Conservation (phyloP, 768 basidiomycete genomes). For the Hemileccinum impolitum region DNA sequence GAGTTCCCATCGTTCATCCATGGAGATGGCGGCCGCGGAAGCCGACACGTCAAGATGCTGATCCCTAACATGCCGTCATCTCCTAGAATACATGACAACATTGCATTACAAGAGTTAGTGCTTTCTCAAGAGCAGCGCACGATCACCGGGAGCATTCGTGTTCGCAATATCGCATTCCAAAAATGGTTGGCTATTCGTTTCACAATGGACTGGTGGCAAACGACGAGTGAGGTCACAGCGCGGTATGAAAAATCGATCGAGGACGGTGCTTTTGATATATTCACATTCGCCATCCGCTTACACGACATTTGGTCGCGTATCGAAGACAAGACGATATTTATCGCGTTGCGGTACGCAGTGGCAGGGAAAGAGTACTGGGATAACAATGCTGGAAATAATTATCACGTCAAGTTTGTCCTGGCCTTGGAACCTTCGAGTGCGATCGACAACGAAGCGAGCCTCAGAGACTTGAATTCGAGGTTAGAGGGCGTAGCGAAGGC, state of each 20-base stretch:
- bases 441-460: constrained; percentile 39
- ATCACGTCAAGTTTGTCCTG: constrained; percentile 62
- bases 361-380: constrained; percentile 88
- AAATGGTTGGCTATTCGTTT: constrained; percentile 89
- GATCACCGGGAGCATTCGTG: constrained; percentile 71
- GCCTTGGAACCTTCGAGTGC: constrained; percentile 24
- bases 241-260: constrained; percentile 50
- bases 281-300: constrained; percentile 72
- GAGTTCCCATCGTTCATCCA: constrained; percentile 73
- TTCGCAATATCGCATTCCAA: constrained; percentile 82
- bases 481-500: constrained; percentile 60
- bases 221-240: constrained; percentile 88
- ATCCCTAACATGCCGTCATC: constrained; percentile 64
- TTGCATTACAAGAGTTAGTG: constrained; percentile 53
- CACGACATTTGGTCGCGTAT: constrained; percentile 73
- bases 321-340: constrained; percentile 77
- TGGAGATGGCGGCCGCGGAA: constrained; percentile 37
- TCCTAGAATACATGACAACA: constrained; percentile 38
- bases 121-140: constrained; percentile 49
- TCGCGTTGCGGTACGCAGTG: constrained; percentile 73
- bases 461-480: constrained; percentile 61
- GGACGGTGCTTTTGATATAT: constrained; percentile 56
- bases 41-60: constrained; percentile 51
- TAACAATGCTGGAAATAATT: constrained; percentile 79
- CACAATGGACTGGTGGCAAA: constrained; percentile 94